These are phyloP conservation scores for Candida anglica DNA, from an alignment of 805 yeast species.

Conservation along the genomic window DNA sequence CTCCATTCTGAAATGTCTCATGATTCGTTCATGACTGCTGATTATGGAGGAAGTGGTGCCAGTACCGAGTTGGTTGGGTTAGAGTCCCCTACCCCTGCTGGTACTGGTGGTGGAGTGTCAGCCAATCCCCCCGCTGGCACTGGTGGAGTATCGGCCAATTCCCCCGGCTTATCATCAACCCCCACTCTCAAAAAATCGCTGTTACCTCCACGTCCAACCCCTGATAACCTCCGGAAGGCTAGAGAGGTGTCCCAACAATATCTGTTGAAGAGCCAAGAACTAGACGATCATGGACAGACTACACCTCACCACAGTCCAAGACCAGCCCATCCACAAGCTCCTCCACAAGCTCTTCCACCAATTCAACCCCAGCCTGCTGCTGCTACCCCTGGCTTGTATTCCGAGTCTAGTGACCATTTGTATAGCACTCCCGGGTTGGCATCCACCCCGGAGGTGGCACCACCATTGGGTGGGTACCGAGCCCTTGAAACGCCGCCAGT, in stretches of 20 bases:
- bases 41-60: slow-evolving; percentile 1
- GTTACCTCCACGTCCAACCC: slow-evolving; percentile 25
- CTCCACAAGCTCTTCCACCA: too few relatives aligned
- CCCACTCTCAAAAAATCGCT: slow-evolving; percentile 1
- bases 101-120: not conserved
- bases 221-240: slow-evolving; percentile 19
- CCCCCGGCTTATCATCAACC: not conserved
- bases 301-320: too few relatives aligned
- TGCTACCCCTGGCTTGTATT: not conserved
- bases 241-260: slow-evolving; percentile 17
- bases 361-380: too few relatives aligned
- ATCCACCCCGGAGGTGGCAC: not conserved
- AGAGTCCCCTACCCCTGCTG: not conserved
- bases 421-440: not conserved
- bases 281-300: too few relatives aligned
- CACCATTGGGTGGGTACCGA: not conserved
- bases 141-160: not conserved
- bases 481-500: too few relatives aligned
- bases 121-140: not conserved
- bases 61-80: not conserved
- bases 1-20: slow-evolving; percentile 4
- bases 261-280: not conserved
- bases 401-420: not conserved
- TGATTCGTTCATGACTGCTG: slow-evolving; percentile 6
- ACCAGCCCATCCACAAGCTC: too few relatives aligned